phyloP scores from a whole-genome alignment of 2,329 filamentous ascomycete species.

The Penicillium sp. region DNA sequence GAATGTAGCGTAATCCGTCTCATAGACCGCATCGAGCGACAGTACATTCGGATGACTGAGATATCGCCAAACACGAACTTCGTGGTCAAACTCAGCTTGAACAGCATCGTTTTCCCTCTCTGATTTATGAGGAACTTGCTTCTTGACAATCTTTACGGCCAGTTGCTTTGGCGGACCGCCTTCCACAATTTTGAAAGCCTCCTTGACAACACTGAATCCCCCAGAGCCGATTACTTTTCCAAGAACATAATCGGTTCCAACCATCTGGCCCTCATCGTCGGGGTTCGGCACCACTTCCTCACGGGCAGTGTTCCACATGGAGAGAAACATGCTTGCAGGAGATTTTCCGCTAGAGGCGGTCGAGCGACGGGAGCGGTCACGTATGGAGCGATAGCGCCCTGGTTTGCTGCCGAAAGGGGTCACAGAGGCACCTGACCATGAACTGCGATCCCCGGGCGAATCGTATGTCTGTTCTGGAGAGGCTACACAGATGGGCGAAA shows the following conservation, averaged over 20 bases:
- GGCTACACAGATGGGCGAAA: constrained; percentile 45
- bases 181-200: constrained; percentile 67
- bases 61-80: constrained; percentile 70
- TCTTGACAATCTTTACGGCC: constrained; percentile 72
- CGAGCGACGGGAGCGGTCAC: constrained; percentile 52
- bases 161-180: constrained; percentile 56
- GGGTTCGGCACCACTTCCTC: constrained; percentile 55
- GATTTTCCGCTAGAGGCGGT: constrained; percentile 59
- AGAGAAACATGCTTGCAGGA: constrained; percentile 62
- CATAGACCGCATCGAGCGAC: constrained; percentile 66
- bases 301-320: constrained; percentile 52
- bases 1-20: constrained; percentile 70
- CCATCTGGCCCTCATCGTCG: constrained; percentile 70
- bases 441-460: constrained; percentile 47
- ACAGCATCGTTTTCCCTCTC: constrained; percentile 68
- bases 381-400: constrained; percentile 40
- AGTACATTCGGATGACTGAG: constrained; percentile 67
- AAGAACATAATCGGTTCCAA: constrained; percentile 70
- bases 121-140: constrained; percentile 58
- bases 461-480: constrained; percentile 43
- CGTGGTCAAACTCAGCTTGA: constrained; percentile 71
- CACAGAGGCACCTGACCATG: constrained; percentile 42
- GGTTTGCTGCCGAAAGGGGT: constrained; percentile 43
- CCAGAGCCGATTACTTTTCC: constrained; percentile 69
- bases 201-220: constrained; percentile 70